Percentiles rank a stretch among this genome's conserved stretches.
These are phyloP conservation scores for Talaromyces albobiverticillius DNA, from an alignment of 2,329 filamentous ascomycete species.

Conservation along the genomic window DNA sequence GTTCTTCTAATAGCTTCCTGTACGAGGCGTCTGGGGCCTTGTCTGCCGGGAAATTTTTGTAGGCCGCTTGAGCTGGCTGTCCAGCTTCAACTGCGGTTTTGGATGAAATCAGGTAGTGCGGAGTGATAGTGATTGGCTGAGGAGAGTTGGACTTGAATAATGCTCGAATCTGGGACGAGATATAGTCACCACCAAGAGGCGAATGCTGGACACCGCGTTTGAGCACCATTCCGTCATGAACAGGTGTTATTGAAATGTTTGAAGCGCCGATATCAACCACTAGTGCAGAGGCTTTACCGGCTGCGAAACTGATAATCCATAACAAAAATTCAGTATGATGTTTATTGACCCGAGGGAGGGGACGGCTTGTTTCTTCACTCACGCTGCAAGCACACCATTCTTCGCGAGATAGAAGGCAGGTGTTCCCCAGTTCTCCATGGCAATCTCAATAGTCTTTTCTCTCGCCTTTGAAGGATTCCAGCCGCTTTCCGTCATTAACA, in stretches of 20 bases:
- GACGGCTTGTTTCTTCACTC: slow-evolving; percentile 26
- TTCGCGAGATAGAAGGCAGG: slow-evolving; percentile 92
- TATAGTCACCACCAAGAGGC: slow-evolving; percentile 80
- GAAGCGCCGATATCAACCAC: slow-evolving; percentile 90
- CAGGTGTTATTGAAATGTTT: slow-evolving; percentile 82
- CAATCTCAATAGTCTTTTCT: slow-evolving; percentile 92
- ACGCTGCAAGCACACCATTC: slow-evolving; percentile 81
- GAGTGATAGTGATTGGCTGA: slow-evolving; percentile 72
- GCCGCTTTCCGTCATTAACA: slow-evolving; percentile 89
- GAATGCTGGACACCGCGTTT: slow-evolving; percentile 87
- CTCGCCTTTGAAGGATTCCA: slow-evolving; percentile 87
- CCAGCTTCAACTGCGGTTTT: slow-evolving; percentile 88
- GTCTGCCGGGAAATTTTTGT: slow-evolving; percentile 65
- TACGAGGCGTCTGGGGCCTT: slow-evolving; percentile 65
- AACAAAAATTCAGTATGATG: slow-evolving; percentile 2
- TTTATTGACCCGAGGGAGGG: not conserved
- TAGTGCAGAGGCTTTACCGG: slow-evolving; percentile 87
- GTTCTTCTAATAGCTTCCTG: slow-evolving; percentile 82
- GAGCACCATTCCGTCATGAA: slow-evolving; percentile 91
- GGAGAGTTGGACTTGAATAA: slow-evolving; percentile 66
- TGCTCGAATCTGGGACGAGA: slow-evolving; percentile 81
- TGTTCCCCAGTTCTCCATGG: slow-evolving; percentile 94
- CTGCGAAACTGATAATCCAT: slow-evolving; percentile 61
- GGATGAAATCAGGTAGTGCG: slow-evolving; percentile 82
- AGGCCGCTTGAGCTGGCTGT: slow-evolving; percentile 70